Percentiles rank a stretch among this genome's conserved stretches.
Evolutionary conservation across 495 filamentous ascomycete species (phyloP).

Genomic region (Endocarpon pusillum): DNA sequence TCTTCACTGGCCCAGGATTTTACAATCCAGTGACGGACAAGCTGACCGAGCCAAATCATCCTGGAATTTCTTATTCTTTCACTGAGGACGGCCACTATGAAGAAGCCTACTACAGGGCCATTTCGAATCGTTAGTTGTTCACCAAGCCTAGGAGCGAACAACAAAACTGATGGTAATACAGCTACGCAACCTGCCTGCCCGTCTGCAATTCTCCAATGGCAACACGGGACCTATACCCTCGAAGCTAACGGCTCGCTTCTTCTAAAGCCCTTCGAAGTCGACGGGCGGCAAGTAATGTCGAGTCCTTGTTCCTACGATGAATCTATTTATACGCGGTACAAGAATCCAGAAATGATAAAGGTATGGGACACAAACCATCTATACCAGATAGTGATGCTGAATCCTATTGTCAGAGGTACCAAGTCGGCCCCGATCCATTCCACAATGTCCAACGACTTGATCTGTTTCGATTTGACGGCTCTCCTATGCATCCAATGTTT

Average conservation of each 20-base stretch:
- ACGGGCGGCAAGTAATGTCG: slow-evolving; percentile 57
- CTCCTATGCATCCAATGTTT: slow-evolving; percentile 58
- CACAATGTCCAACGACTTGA: slow-evolving; percentile 46
- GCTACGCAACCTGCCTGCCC: slow-evolving; percentile 49
- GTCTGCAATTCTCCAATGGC: slow-evolving; percentile 57
- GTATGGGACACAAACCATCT: slow-evolving; percentile 19
- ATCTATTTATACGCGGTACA: slow-evolving; percentile 49
- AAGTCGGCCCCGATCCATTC: slow-evolving; percentile 43
- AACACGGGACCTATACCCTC: slow-evolving; percentile 48
- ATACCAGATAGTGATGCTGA: slow-evolving; percentile 8
- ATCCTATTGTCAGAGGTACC: slow-evolving; percentile 33
- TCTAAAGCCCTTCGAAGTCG: slow-evolving; percentile 45
- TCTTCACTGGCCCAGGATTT: slow-evolving; percentile 60
- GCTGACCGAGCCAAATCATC: slow-evolving; percentile 49
- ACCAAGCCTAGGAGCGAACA: too few relatives aligned
- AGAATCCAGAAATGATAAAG: slow-evolving; percentile 47
- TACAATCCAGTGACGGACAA: slow-evolving; percentile 54
- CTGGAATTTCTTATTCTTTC: slow-evolving; percentile 74
- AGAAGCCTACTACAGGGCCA: slow-evolving; percentile 53
- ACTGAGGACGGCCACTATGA: slow-evolving; percentile 56
- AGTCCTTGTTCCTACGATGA: slow-evolving; percentile 40
- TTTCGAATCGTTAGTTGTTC: slow-evolving; percentile 49
- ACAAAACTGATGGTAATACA: slow-evolving; percentile 13
- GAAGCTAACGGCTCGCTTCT: slow-evolving; percentile 39
- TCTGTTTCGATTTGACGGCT: slow-evolving; percentile 45